A percentile compares a stretch with the other conserved stretches of the same genome.
phyloP scores from a whole-genome alignment of 495 filamentous ascomycete species.

The Halenospora varia region DNA sequence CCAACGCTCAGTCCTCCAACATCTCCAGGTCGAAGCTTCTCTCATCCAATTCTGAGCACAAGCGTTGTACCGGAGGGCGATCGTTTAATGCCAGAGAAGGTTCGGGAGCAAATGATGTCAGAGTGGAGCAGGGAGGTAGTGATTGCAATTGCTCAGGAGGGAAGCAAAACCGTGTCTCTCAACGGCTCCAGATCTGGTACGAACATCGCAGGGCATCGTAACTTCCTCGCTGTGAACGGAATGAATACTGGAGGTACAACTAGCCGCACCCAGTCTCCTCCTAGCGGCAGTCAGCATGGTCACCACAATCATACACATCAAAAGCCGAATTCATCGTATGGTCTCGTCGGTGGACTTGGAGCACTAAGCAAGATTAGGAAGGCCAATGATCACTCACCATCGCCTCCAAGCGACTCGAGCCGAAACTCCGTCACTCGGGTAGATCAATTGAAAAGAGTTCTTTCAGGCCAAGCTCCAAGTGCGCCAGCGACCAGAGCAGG shows the following conservation, averaged over 20 bases:
- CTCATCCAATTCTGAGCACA: conserved; percentile 52
- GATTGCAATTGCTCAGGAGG: conserved; percentile 60
- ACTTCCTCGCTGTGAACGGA: conserved; percentile 55
- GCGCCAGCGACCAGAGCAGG: conserved; percentile 23
- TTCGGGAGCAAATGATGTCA: conserved; percentile 68
- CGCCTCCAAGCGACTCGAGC: conserved; percentile 51
- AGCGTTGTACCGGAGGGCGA: not conserved
- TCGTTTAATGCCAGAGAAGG: conserved; percentile 40
- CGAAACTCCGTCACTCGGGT: conserved; percentile 71
- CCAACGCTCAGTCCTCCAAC: conserved; percentile 64
- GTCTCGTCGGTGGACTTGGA: conserved; percentile 25
- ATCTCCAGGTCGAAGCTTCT: conserved; percentile 65
- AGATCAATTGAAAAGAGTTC: conserved; percentile 78
- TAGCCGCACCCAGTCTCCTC: conserved; percentile 15
- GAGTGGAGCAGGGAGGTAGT: conserved; percentile 75
- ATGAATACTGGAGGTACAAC: conserved; percentile 23
- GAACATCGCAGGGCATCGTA: conserved; percentile 38
- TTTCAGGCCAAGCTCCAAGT: conserved; percentile 42
- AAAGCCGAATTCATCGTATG: conserved; percentile 23
- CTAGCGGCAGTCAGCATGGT: not conserved
- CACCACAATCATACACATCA: conserved; percentile 8
- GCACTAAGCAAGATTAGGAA: conserved; percentile 21
- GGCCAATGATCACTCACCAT: conserved; percentile 45
- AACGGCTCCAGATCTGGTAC: conserved; percentile 67
- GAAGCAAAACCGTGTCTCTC: conserved; percentile 65